Evolutionary conservation across 306 rosid genomes (phyloP), one percentile per base, ranked within the genome.

Genomic region (Casuarina glauca): DNA sequence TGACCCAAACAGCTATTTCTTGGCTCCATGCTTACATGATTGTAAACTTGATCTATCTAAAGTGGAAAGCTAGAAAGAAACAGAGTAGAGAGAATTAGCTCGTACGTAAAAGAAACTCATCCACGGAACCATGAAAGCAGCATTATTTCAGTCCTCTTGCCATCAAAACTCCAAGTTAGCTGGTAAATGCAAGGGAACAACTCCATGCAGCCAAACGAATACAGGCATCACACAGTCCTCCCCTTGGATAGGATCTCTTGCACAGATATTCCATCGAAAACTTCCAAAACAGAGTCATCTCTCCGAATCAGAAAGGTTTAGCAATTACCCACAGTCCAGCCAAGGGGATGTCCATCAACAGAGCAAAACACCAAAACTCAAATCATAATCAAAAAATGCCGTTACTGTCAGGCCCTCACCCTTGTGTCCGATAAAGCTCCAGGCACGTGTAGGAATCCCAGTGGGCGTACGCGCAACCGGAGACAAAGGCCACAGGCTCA

Each of bases 301-400:
- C 3, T 12, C 55, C 13, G 13, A 9, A 51, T 51, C n/a, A 51
- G 12, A 12, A 11, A 9, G 55, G 16, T 51, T 6, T 55, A 19
- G 62, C 32, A 3, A 55, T 55, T 55, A 54, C 32, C 61, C 61
- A n/a, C 35, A 17, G 19, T 6, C 26, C 35, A 6, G 17, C 61
- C 36, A 0, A 5, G 3, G 15, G 12, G 4, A 8, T 51, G 55
- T 51, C 55, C 55, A 12, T 9, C 55, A 39, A 11, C n/a, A 38
- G 42, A 50, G 39, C 51, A 79, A 74, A 71, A 4, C 19, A 80
- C 64, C 66, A 70, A 70, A 69, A 72, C 8, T 12, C 69, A 64
- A 20, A 76, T 19, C 44, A 5, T 49, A 5, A 53, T 72, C 19
- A 68, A 61, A 17, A 78, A 87, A 85, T 67, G 79, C 79, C 87